phyloP scores from a whole-genome alignment of 1,139 yeast genomes.

The Nadsonia starkeyi-henricii region DNA sequence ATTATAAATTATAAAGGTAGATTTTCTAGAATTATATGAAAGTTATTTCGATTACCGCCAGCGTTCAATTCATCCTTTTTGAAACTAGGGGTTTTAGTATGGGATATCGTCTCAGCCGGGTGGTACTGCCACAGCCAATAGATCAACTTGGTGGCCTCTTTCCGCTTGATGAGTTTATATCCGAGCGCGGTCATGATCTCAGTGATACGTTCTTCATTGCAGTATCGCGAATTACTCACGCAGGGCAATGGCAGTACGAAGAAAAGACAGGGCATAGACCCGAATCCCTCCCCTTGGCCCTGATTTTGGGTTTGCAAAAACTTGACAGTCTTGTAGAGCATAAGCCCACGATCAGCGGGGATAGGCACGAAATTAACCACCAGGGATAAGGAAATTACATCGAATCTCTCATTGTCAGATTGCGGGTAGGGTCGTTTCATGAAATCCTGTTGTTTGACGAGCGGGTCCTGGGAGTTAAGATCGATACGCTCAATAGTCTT shows the following conservation, averaged over 20 bases:
- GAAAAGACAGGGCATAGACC: constrained; percentile 33
- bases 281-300: neutral
- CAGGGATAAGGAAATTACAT: constrained; percentile 65
- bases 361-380: constrained; percentile 82
- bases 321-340: constrained; percentile 47
- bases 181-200: constrained; percentile 47
- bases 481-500: constrained; percentile 49
- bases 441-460: constrained; percentile 65
- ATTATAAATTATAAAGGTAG: too few relatives aligned
- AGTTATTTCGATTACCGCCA: constrained; percentile 18
- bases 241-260: constrained; percentile 86
- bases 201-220: constrained; percentile 32
- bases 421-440: constrained; percentile 62
- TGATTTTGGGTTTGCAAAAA: constrained; percentile 32
- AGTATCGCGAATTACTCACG: constrained; percentile 65
- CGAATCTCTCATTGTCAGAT: constrained; percentile 32
- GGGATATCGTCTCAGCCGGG: constrained; percentile 3
- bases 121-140: constrained; percentile 42
- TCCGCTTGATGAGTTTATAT: constrained; percentile 32
- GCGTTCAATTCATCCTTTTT: constrained; percentile 15
- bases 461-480: constrained; percentile 63
- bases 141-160: constrained; percentile 61
- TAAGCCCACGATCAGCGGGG: constrained; percentile 55
- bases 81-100: constrained; percentile 6
- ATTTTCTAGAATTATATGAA: constrained; percentile 12